phyloP scores from a whole-genome alignment of 768 basidiomycete species.

The Leucocoprinus sp. region DNA sequence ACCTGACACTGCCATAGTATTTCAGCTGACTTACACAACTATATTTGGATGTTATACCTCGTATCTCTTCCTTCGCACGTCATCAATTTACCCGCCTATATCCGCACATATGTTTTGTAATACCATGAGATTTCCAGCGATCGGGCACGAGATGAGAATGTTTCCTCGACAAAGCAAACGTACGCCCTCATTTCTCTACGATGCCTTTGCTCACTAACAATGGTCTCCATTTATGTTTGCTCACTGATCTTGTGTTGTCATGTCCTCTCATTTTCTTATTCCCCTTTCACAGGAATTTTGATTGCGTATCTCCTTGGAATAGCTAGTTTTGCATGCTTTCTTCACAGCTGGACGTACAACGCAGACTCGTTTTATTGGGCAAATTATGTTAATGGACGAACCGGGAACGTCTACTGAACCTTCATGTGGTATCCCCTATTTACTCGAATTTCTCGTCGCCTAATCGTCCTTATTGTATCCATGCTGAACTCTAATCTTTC shows the following conservation, averaged over 20 bases:
- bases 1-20: conserved; percentile 36
- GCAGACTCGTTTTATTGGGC: conserved; percentile 18
- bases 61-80: conserved; percentile 80
- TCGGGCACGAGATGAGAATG: conserved; percentile 42
- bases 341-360: conserved; percentile 25
- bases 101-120: conserved; percentile 90
- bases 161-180: conserved; percentile 45
- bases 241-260: conserved; percentile 5
- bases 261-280: too few species aligned
- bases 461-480: too few species aligned
- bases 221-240: not conserved
- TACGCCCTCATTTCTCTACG: conserved; percentile 26
- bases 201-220: conserved; percentile 11
- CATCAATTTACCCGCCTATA: conserved; percentile 72
- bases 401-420: not conserved
- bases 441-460: too few species aligned
- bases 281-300: conserved; percentile 37
- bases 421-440: too few species aligned
- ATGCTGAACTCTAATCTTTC: too few species aligned
- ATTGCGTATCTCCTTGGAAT: conserved; percentile 53
- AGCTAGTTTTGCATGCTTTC: conserved; percentile 43
- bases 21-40: conserved; percentile 88
- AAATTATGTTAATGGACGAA: not conserved
- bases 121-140: conserved; percentile 81
- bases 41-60: conserved; percentile 86